A percentile compares a stretch with the other conserved stretches of the same genome.
These are phyloP conservation scores for Leccinum rimulosum DNA, from an alignment of 768 basidiomycete genomes.

Conservation along the genomic window DNA sequence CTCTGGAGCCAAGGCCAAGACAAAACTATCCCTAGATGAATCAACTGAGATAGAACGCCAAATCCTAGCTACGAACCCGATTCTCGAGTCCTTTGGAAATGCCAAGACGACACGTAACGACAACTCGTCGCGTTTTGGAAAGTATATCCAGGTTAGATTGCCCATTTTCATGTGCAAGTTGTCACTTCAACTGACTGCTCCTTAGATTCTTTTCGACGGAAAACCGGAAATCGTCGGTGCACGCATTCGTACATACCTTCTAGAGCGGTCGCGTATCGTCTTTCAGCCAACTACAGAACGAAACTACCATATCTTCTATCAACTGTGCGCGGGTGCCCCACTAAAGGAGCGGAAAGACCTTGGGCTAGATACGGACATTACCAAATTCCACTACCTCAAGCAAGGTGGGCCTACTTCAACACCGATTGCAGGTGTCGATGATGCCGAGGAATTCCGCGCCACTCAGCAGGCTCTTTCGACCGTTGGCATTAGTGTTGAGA, in stretches of 20 bases:
- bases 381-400: conserved; percentile 87
- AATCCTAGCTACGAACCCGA: conserved; percentile 98
- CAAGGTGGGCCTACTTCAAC: conserved; percentile 90
- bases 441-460: conserved; percentile 89
- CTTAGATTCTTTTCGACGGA: conserved; percentile 93
- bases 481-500: conserved; percentile 96
- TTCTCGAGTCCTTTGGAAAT: conserved; percentile 98
- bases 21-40: conserved; percentile 75
- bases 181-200: background rate
- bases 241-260: conserved; percentile 95
- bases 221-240: conserved; percentile 97
- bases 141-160: conserved; percentile 84
- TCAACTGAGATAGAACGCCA: conserved; percentile 95
- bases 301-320: conserved; percentile 99
- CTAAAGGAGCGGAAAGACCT: conserved; percentile 94
- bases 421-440: conserved; percentile 90
- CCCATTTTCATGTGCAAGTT: background rate
- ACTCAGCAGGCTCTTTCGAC: conserved; percentile 96
- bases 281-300: conserved; percentile 96
- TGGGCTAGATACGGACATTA: conserved; percentile 80
- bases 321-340: conserved; percentile 95
- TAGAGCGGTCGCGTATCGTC: conserved; percentile 96
- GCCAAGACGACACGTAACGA: conserved; percentile 99
- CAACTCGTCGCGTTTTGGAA: conserved; percentile 98
- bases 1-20: conserved; percentile 55